Conservation (phyloP, 495 filamentous ascomycete species). For the Extremus antarcticus region DNA sequence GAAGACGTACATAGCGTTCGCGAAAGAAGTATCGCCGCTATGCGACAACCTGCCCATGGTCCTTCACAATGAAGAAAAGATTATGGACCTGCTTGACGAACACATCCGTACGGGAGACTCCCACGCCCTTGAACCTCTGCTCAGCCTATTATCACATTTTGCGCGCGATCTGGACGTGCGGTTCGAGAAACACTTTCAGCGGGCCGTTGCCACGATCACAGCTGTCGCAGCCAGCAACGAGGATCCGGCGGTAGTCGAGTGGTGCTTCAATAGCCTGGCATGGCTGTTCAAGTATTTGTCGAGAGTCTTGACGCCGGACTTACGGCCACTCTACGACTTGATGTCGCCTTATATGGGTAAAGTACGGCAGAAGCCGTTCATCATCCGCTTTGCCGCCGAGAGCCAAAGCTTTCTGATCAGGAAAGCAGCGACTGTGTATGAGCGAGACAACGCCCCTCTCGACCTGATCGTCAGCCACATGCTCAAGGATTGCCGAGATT, state of each 20-base stretch:
- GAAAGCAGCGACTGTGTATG: constrained; percentile 66
- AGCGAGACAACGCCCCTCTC: constrained; percentile 58
- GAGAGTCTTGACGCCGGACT: constrained; percentile 68
- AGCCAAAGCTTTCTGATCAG: constrained; percentile 86
- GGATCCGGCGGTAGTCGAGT: constrained; percentile 77
- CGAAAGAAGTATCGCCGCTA: constrained; percentile 57
- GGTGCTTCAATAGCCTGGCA: constrained; percentile 89
- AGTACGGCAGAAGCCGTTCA: constrained; percentile 66
- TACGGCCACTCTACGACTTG: constrained; percentile 70
- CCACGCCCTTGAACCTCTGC: constrained; percentile 68
- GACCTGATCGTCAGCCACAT: constrained; percentile 56
- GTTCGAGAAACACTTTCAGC: constrained; percentile 78
- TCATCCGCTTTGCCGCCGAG: constrained; percentile 85
- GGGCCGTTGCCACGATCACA: constrained; percentile 56
- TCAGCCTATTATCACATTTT: constrained; percentile 76
- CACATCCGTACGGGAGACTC: constrained; percentile 68
- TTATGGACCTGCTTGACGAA: constrained; percentile 65
- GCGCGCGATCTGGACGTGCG: constrained; percentile 80
- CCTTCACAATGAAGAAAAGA: constrained; percentile 71
- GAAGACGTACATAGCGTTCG: constrained; percentile 62
- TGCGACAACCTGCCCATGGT: constrained; percentile 87
- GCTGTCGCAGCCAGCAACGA: constrained; percentile 51
- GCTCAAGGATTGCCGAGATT: constrained; percentile 51
- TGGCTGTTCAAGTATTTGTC: constrained; percentile 97
- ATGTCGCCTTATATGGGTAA: constrained; percentile 81